These are phyloP conservation scores for Ceratocystis destructans DNA, from an alignment of 2,329 filamentous ascomycete genomes.

Conservation along the genomic window DNA sequence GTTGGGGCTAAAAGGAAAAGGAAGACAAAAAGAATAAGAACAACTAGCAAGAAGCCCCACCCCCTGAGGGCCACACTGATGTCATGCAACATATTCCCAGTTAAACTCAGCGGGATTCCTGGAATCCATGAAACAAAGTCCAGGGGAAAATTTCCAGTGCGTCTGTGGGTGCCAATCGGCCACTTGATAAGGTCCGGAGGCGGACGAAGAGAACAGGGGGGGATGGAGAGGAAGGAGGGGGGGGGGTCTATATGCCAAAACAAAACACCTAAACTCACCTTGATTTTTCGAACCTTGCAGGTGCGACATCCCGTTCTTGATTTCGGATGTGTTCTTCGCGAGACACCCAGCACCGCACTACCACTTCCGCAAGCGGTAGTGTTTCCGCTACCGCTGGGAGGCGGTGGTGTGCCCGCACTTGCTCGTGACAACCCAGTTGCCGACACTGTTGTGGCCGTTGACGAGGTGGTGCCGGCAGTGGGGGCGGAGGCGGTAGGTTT, in stretches of 20 bases:
- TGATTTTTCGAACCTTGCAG: constrained; percentile 22
- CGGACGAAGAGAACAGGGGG: not conserved
- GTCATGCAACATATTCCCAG: not conserved
- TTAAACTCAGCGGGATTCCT: too few relatives aligned
- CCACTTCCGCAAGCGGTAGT: not conserved
- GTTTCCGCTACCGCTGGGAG: not conserved
- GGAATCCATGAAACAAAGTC: not conserved
- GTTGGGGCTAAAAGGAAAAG: not conserved
- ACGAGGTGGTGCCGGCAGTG: not conserved
- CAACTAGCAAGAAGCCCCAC: not conserved
- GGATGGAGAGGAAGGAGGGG: not conserved
- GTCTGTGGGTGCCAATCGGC: not conserved
- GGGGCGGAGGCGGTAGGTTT: not conserved
- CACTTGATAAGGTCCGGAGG: not conserved
- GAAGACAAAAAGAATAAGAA: not conserved
- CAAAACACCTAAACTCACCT: constrained; percentile 17
- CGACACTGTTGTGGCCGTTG: not conserved
- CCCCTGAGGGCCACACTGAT: not conserved
- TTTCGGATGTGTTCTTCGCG: constrained; percentile 16
- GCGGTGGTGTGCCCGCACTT: too few relatives aligned
- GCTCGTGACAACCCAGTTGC: too few relatives aligned
- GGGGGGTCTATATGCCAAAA: not conserved
- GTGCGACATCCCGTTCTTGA: constrained; percentile 20
- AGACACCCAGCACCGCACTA: constrained; percentile 6
- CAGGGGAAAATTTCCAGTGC: not conserved